phyloP scores from a whole-genome alignment of 352 stramenopile genomes.

The Globisporangium alternatum region DNA sequence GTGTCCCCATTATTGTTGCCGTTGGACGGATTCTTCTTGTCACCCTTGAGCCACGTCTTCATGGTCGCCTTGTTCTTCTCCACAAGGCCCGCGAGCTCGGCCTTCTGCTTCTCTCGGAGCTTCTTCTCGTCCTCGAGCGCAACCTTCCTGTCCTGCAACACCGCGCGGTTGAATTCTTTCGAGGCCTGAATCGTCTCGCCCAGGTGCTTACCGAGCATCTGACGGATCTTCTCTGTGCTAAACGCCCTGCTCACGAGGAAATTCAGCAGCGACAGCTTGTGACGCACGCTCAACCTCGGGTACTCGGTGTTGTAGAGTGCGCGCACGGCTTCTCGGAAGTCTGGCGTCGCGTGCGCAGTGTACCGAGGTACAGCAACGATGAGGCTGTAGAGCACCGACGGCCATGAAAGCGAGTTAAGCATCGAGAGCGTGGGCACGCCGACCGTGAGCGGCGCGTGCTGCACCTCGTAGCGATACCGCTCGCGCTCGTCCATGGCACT shows the following conservation, averaged over 20 bases:
- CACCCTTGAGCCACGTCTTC: conserved; percentile 53
- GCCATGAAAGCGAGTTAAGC: conserved; percentile 82
- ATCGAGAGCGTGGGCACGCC: conserved; percentile 75
- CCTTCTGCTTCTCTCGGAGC: conserved; percentile 65
- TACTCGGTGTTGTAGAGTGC: conserved; percentile 54
- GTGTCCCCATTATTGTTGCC: conserved; percentile 9
- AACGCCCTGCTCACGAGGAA: conserved; percentile 66
- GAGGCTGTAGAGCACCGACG: conserved; percentile 63
- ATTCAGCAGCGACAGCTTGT: conserved; percentile 72
- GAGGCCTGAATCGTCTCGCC: conserved; percentile 49
- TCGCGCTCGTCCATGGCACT: conserved; percentile 75
- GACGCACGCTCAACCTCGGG: conserved; percentile 36
- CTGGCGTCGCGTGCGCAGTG: conserved; percentile 33
- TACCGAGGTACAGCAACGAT: conserved; percentile 73
- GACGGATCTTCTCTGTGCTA: conserved; percentile 62
- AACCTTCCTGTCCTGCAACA: conserved; percentile 62
- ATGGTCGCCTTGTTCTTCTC: conserved; percentile 58
- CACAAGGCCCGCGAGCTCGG: conserved; percentile 48
- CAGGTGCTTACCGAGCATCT: conserved; percentile 55
- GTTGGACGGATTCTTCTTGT: conserved; percentile 38
- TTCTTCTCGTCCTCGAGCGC: conserved; percentile 81
- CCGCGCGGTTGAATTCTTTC: conserved; percentile 73
- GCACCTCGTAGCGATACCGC: conserved; percentile 77
- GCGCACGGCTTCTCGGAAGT: conserved; percentile 45
- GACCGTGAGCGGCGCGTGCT: conserved; percentile 74